Percentiles rank a stretch among this genome's conserved stretches.
These are phyloP conservation scores for Plenodomus tracheiphilus DNA, from an alignment of 2,329 filamentous ascomycete species.

Conservation along the genomic window DNA sequence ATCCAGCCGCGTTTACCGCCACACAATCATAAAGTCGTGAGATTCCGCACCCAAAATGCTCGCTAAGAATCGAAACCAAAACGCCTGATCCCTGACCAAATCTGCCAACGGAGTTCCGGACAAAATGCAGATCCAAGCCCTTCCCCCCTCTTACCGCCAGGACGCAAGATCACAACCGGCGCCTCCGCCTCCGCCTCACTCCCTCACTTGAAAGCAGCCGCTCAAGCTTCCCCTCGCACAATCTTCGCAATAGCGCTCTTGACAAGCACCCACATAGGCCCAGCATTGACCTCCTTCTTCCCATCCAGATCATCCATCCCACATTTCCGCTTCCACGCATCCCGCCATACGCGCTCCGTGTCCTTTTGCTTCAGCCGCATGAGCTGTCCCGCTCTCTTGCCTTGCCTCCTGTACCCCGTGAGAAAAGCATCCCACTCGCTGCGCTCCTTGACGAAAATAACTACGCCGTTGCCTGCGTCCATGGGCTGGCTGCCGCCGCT, in stretches of 20 bases:
- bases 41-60: conserved; percentile 1
- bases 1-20: conserved; percentile 1
- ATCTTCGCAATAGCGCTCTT: conserved; percentile 29
- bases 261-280: conserved; percentile 33
- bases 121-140: background rate
- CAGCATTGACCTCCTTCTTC: conserved; percentile 27
- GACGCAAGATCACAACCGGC: background rate
- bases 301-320: conserved; percentile 20
- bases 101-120: background rate
- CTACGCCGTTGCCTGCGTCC: conserved; percentile 30
- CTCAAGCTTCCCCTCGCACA: conserved; percentile 26
- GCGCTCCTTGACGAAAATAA: conserved; percentile 28
- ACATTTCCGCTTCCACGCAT: conserved; percentile 29
- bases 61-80: conserved; percentile 4
- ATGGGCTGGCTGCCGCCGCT: conserved; percentile 22
- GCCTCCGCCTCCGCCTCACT: background rate
- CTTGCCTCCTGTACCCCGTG: conserved; percentile 26
- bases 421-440: conserved; percentile 28
- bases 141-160: background rate
- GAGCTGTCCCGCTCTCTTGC: conserved; percentile 24
- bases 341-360: conserved; percentile 25
- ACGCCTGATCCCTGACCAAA: conserved; percentile 2
- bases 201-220: background rate
- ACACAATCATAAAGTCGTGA: conserved; percentile 5
- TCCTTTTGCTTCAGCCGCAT: conserved; percentile 24